Evolutionary conservation across 139 green algal species (phyloP).

Genomic region (Limnomonas spitsbergensis): DNA sequence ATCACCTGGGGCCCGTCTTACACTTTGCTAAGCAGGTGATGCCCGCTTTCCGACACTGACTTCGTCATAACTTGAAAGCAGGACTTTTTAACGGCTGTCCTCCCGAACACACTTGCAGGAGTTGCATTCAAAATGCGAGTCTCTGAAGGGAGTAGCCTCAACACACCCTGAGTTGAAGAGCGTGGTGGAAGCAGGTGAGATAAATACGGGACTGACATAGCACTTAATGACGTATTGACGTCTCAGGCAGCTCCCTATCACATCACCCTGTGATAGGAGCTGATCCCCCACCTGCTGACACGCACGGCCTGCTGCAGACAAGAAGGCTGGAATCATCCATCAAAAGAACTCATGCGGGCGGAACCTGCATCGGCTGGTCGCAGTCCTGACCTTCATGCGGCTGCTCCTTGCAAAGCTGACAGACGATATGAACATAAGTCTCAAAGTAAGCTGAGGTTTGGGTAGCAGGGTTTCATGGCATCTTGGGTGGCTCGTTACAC

Average conservation of each 20-base stretch:
- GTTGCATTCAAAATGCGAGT: constrained; percentile 30
- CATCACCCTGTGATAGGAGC: too few species aligned
- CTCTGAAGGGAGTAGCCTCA: constrained; percentile 8
- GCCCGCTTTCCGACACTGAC: constrained; percentile 17
- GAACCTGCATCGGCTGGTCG: constrained; percentile 53
- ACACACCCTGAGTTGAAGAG: constrained; percentile 18
- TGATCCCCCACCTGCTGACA: too few species aligned
- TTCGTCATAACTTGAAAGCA: neutral
- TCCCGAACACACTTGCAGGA: constrained; percentile 9
- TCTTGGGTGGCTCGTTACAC: too few species aligned
- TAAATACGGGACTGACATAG: neutral
- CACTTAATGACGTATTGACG: neutral
- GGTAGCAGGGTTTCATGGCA: neutral
- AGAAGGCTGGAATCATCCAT: constrained; percentile 15
- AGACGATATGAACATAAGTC: constrained; percentile 13
- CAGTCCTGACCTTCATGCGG: constrained; percentile 42
- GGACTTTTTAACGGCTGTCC: neutral
- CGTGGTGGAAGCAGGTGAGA: constrained; percentile 22
- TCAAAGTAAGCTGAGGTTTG: constrained; percentile 38
- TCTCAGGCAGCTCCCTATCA: too few species aligned
- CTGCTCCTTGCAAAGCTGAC: constrained; percentile 40
- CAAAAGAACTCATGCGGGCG: constrained; percentile 44
- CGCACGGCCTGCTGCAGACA: constrained; percentile 21
- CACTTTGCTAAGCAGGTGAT: constrained; percentile 27
- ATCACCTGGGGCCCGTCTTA: constrained; percentile 12